These are phyloP conservation scores for Orbilia blumenaviensis DNA, from an alignment of 2,329 filamentous ascomycete species.

Conservation along the genomic window DNA sequence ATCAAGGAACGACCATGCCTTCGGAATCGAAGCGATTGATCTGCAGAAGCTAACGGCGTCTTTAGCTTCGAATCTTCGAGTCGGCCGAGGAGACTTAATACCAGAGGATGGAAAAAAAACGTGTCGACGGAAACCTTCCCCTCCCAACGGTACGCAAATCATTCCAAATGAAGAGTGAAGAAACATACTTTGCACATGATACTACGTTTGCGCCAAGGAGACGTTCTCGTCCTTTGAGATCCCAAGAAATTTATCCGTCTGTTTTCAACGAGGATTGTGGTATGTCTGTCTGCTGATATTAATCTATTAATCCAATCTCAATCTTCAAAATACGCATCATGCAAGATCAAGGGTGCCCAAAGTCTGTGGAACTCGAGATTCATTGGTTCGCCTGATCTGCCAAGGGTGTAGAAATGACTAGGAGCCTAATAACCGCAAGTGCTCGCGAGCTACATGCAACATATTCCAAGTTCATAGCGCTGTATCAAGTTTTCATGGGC, in stretches of 20 bases:
- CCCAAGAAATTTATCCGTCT: slow-evolving; percentile 25
- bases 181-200: slow-evolving; percentile 26
- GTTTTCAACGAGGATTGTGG: slow-evolving; percentile 14
- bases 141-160: neutral
- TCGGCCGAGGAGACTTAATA: slow-evolving; percentile 10
- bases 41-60: slow-evolving; percentile 35
- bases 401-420: slow-evolving; percentile 23
- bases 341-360: slow-evolving; percentile 12
- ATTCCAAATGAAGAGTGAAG: too few species aligned
- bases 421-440: neutral
- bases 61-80: neutral
- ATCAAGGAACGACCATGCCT: slow-evolving; percentile 36
- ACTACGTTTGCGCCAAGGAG: neutral
- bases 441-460: slow-evolving; percentile 1
- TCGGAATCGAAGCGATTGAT: slow-evolving; percentile 52
- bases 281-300: slow-evolving; percentile 9
- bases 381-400: slow-evolving; percentile 16
- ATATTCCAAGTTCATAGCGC: slow-evolving; percentile 18
- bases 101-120: neutral
- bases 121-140: slow-evolving; percentile 9
- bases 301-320: slow-evolving; percentile 19
- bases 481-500: slow-evolving; percentile 4
- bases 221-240: slow-evolving; percentile 7
- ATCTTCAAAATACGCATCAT: slow-evolving; percentile 4
- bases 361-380: slow-evolving; percentile 32